Percentiles rank a stretch among this genome's conserved stretches.
Conservation (phyloP, 2,329 filamentous ascomycete genomes). For the Penicillium expansum region DNA sequence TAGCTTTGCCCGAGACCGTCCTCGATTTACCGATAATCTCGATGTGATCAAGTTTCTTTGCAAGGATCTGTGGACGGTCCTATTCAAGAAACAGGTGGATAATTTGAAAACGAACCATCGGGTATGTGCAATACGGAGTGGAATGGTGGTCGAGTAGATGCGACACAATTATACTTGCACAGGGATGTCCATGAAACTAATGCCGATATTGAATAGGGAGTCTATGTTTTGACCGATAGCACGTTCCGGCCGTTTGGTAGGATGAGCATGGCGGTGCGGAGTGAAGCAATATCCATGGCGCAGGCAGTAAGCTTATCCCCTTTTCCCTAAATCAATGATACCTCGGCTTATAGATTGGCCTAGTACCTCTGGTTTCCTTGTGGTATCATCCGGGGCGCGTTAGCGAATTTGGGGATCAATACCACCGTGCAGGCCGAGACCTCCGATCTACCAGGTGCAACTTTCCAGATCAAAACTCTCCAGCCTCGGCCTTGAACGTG, state of each 20-base stretch:
- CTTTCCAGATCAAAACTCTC: slow-evolving; percentile 92
- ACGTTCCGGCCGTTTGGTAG: slow-evolving; percentile 82
- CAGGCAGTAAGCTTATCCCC: slow-evolving; percentile 63
- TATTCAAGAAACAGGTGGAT: slow-evolving; percentile 96
- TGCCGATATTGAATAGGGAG: slow-evolving; percentile 56
- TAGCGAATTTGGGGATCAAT: slow-evolving; percentile 86
- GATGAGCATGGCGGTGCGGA: slow-evolving; percentile 80
- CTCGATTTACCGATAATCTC: slow-evolving; percentile 85
- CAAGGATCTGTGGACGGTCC: slow-evolving; percentile 93
- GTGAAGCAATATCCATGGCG: slow-evolving; percentile 69
- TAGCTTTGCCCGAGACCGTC: slow-evolving; percentile 60
- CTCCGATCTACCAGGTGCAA: slow-evolving; percentile 78
- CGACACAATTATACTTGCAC: background rate
- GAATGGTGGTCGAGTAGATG: background rate
- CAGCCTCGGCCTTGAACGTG: slow-evolving; percentile 59
- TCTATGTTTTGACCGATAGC: slow-evolving; percentile 94
- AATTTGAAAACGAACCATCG: slow-evolving; percentile 98
- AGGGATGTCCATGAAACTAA: background rate
- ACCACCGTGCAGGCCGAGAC: slow-evolving; percentile 91
- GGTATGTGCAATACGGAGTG: slow-evolving; percentile 46
- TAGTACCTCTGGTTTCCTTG: slow-evolving; percentile 95
- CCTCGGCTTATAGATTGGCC: background rate
- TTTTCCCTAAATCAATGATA: background rate
- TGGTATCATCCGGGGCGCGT: slow-evolving; percentile 84
- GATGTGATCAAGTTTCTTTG: slow-evolving; percentile 98